phyloP scores from a whole-genome alignment of 257 asterid genomes.

The Agastache rugosa region DNA sequence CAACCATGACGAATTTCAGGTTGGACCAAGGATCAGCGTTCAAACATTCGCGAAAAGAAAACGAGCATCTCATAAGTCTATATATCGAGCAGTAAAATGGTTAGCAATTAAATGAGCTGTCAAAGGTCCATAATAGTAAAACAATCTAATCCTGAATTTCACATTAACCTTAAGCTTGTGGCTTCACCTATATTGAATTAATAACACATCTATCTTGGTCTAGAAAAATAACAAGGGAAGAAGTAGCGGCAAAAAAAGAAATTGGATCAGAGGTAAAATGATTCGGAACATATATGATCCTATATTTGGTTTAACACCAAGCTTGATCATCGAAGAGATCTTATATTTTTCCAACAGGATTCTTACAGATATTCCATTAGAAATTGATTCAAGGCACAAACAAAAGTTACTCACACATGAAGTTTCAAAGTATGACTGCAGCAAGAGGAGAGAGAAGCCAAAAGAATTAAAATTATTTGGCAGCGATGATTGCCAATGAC shows the following conservation, averaged over 20 bases:
- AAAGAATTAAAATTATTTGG: not conserved
- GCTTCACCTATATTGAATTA: not conserved
- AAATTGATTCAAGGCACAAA: not conserved
- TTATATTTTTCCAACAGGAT: not conserved
- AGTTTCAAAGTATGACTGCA: not conserved
- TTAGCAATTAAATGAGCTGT: not conserved
- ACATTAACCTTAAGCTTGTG: not conserved
- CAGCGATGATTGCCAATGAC: not conserved
- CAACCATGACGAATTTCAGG: not conserved
- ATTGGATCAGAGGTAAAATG: not conserved
- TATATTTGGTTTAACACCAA: not conserved
- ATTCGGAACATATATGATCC: not conserved
- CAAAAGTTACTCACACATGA: not conserved
- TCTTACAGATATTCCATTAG: not conserved
- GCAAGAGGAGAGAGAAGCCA: constrained; percentile 16
- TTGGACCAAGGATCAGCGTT: not conserved
- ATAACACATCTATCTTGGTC: not conserved
- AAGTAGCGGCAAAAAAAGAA: not conserved
- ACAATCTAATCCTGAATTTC: not conserved
- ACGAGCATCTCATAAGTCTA: not conserved
- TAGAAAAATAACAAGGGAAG: not conserved
- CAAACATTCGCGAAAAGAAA: not conserved
- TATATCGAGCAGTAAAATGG: not conserved
- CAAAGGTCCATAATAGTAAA: not conserved
- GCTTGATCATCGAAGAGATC: not conserved